phyloP scores from a whole-genome alignment of 345 rosid species.

The Aurinia saxatilis region DNA sequence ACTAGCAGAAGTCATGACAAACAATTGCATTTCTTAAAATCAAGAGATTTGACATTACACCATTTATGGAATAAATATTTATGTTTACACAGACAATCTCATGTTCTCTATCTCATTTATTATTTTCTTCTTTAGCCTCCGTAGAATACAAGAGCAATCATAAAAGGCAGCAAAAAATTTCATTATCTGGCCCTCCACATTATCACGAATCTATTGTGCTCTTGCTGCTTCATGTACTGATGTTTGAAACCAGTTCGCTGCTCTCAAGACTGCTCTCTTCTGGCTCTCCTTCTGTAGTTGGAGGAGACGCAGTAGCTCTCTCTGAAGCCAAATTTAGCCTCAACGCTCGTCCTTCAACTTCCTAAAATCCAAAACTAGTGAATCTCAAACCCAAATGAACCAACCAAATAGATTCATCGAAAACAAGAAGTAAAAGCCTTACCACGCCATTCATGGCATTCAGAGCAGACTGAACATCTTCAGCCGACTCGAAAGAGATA shows the following conservation, averaged over 20 bases:
- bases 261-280: constrained; percentile 29
- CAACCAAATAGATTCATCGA: background rate
- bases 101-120: constrained; percentile 16
- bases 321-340: constrained; percentile 63
- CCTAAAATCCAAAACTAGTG: constrained; percentile 33
- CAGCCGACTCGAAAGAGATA: constrained; percentile 64
- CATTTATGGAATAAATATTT: constrained; percentile 3
- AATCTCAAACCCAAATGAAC: background rate
- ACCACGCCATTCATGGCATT: constrained; percentile 74
- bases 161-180: constrained; percentile 2
- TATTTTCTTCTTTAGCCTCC: constrained; percentile 11
- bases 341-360: constrained; percentile 83
- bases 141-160: background rate
- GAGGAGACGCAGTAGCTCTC: constrained; percentile 32
- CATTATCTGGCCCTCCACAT: background rate
- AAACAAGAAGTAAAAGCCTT: constrained; percentile 15
- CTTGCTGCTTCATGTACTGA: constrained; percentile 32
- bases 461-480: constrained; percentile 53
- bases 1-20: constrained; percentile 10
- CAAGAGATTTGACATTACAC: constrained; percentile 12
- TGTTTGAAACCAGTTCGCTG: constrained; percentile 45
- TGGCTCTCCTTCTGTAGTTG: constrained; percentile 14
- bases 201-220: background rate
- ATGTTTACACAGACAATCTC: background rate
- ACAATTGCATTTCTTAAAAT: background rate